Evolutionary conservation across 495 filamentous ascomycete species (phyloP), one percentile per base, ranked within the genome.

Genomic region (Hypoxylon cercidicola): DNA sequence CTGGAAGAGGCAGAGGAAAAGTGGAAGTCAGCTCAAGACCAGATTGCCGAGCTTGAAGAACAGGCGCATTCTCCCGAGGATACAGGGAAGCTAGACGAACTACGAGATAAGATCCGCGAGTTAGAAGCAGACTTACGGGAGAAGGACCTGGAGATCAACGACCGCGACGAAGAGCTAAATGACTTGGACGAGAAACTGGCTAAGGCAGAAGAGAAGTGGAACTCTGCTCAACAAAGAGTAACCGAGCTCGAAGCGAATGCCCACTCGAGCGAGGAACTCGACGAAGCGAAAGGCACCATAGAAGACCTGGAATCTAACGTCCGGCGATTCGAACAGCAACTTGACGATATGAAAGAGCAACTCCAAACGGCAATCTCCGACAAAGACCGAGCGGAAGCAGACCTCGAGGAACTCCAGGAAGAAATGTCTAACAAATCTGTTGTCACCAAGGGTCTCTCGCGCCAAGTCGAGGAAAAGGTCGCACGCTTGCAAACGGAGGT

Each of bases 401-500:
- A 88, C 52, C 72, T 89, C 3, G 83, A 88, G 53, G 81, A 93
- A 72, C 74, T 95, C 16, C 88, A 88, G 48, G 88, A 91, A 44
- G 90, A 94, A 64, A 86, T 93, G 81, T 81, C 88, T 7, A 88
- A 93, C 72, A 93, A 91, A 70, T 92, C 89, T 0, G 82, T 93
- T 53, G 88, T 84, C 19, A 89, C 89, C 23, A 93, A 89, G 71
- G 89, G 88, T n/a, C 79, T 91, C 12, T 88, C 85, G 46, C 84
- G 89, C 35, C 90, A 92, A 74, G 84, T 91, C 15, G 90, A 93
- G 68, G 88, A 91, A 56, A 88, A 87, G 70, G 80, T 84, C 3
- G 77, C 82, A 55, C 85, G 84, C 48, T 78, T 94, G 18, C 85
- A 92, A 60, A 76, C 81, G 49, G 87, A 93, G 61, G 72, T 91